Conservation (phyloP, 805 yeast genomes). For the Clavispora phyllophila region DNA sequence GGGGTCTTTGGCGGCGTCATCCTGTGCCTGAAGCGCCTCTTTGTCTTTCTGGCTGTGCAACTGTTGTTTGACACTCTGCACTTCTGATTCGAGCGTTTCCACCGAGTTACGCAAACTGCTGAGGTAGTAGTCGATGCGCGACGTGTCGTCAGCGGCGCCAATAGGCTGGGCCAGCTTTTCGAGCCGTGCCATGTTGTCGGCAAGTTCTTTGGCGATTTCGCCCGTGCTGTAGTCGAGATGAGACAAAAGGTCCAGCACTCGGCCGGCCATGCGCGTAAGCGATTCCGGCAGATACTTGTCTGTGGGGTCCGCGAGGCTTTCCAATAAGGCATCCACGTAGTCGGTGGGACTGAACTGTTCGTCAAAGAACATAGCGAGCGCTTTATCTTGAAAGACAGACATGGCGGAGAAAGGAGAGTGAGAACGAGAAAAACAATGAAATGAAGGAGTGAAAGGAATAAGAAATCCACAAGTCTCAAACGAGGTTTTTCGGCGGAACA, state of each 20-base stretch:
- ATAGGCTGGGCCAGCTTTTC: slow-evolving; percentile 49
- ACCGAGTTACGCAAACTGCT: slow-evolving; percentile 58
- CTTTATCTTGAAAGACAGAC: slow-evolving; percentile 23
- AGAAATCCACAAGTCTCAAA: too few species aligned
- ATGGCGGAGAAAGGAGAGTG: not conserved
- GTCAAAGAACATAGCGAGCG: slow-evolving; percentile 65
- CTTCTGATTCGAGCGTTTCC: slow-evolving; percentile 41
- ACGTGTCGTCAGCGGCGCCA: slow-evolving; percentile 27
- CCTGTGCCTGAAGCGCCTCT: not conserved
- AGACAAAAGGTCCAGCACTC: slow-evolving; percentile 47
- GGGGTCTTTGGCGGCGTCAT: slow-evolving; percentile 9
- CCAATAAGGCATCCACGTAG: slow-evolving; percentile 58
- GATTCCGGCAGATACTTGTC: slow-evolving; percentile 27
- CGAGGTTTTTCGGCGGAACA: too few species aligned
- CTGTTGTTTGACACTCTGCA: slow-evolving; percentile 4
- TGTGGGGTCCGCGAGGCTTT: slow-evolving; percentile 27
- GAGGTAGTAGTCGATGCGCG: slow-evolving; percentile 62
- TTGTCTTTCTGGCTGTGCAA: not conserved
- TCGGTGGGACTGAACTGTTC: slow-evolving; percentile 59
- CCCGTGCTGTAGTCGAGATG: slow-evolving; percentile 61
- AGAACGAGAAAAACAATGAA: not conserved
- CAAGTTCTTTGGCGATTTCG: slow-evolving; percentile 52
- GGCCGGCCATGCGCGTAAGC: slow-evolving; percentile 39
- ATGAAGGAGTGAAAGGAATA: not conserved
- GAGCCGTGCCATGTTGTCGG: slow-evolving; percentile 43